phyloP scores from a whole-genome alignment of 2,329 filamentous ascomycete species.

The Alternaria novae-zelandiae region DNA sequence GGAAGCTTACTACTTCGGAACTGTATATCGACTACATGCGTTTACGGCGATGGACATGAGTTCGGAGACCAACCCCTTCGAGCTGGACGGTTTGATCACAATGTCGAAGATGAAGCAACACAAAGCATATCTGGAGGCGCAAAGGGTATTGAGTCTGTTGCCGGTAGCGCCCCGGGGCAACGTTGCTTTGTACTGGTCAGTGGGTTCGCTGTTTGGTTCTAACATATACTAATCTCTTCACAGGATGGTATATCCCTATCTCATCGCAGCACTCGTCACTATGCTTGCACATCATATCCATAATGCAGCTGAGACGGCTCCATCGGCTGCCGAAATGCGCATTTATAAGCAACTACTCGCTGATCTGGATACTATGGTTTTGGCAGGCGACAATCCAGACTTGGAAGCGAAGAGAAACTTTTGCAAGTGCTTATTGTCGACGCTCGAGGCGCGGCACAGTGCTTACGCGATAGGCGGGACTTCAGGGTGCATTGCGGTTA shows the following conservation, averaged over 20 bases:
- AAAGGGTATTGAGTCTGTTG: slow-evolving; percentile 23
- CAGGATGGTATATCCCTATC: slow-evolving; percentile 14
- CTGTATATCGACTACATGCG: slow-evolving; percentile 27
- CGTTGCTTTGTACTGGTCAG: slow-evolving; percentile 26
- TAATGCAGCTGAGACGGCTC: slow-evolving; percentile 6
- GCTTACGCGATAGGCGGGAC: neutral
- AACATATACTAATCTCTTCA: neutral
- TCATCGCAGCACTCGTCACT: slow-evolving; percentile 30
- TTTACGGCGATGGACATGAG: slow-evolving; percentile 22
- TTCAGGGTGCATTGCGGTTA: neutral
- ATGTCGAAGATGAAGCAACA: slow-evolving; percentile 22
- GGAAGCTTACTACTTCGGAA: slow-evolving; percentile 35
- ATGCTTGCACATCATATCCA: slow-evolving; percentile 28
- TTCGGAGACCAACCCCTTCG: slow-evolving; percentile 25
- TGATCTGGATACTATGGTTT: slow-evolving; percentile 15
- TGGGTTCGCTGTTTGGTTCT: neutral
- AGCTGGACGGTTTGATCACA: slow-evolving; percentile 16
- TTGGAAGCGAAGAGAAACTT: slow-evolving; percentile 19
- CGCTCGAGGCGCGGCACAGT: neutral
- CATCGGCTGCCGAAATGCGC: slow-evolving; percentile 9
- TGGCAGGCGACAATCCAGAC: slow-evolving; percentile 17
- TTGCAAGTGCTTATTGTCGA: slow-evolving; percentile 21
- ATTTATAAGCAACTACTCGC: slow-evolving; percentile 16
- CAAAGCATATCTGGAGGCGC: slow-evolving; percentile 21
- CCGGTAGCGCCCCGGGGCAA: slow-evolving; percentile 26